Evolutionary conservation across 352 stramenopile species (phyloP).

Genomic region (Phytophthora litchii): DNA sequence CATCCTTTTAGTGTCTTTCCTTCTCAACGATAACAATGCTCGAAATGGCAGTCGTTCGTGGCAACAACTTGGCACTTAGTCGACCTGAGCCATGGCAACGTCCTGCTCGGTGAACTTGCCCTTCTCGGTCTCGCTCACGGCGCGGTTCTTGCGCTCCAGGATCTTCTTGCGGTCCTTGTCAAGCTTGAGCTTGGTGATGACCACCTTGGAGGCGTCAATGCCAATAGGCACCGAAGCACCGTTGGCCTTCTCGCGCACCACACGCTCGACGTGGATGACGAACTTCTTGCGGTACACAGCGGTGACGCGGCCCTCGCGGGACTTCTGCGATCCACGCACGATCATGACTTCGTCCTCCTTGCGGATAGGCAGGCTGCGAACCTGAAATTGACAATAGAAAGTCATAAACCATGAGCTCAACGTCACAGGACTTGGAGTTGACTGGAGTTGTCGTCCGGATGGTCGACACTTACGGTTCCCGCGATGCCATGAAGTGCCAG

Average conservation of each 20-base stretch:
- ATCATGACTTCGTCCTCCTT: slow-evolving; percentile 99
- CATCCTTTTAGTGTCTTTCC: slow-evolving; percentile 40
- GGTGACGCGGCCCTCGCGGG: slow-evolving; percentile 98
- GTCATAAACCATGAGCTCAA: slow-evolving; percentile 11
- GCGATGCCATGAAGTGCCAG: slow-evolving; percentile 92
- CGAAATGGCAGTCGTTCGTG: slow-evolving; percentile 23
- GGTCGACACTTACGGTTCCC: slow-evolving; percentile 81
- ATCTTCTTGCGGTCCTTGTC: slow-evolving; percentile 99
- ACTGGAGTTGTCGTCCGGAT: slow-evolving; percentile 8
- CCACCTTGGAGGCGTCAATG: slow-evolving; percentile 98
- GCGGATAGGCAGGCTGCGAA: slow-evolving; percentile 98
- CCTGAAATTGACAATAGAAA: slow-evolving; percentile 44
- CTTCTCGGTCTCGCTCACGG: slow-evolving; percentile 78
- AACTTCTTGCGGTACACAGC: slow-evolving; percentile 99
- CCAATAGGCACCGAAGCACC: slow-evolving; percentile 95
- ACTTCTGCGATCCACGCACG: slow-evolving; percentile 97
- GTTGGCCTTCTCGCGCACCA: slow-evolving; percentile 99
- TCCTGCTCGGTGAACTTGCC: slow-evolving; percentile 91
- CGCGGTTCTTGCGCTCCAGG: slow-evolving; percentile 98
- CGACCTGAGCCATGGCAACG: slow-evolving; percentile 88
- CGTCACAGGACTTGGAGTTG: background rate
- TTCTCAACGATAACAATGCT: slow-evolving; percentile 52
- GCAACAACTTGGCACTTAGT: slow-evolving; percentile 60
- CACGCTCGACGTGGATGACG: slow-evolving; percentile 99
- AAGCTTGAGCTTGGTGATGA: slow-evolving; percentile 99